Conservation (phyloP, 2,329 filamentous ascomycete genomes). For the Sarocladium oryzae region DNA sequence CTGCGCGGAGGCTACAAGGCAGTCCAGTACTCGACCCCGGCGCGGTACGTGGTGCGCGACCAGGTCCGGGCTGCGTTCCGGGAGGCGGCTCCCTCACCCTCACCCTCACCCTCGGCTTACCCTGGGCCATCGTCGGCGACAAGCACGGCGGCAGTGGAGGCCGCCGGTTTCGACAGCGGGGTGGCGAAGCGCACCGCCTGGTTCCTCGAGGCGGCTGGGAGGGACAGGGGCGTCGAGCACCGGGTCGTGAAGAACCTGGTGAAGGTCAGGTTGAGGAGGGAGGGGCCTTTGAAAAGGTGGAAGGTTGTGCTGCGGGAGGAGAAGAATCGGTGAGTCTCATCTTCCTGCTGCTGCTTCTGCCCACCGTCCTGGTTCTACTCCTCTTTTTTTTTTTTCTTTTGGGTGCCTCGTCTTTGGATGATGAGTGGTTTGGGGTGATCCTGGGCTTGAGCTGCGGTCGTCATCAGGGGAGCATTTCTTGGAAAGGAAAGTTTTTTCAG, state of each 20-base stretch:
- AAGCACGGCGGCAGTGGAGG: not conserved
- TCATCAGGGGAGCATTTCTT: too few relatives aligned
- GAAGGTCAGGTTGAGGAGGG: constrained; percentile 19
- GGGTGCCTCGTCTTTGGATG: not conserved
- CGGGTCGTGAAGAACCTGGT: constrained; percentile 64
- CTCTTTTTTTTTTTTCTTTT: not conserved
- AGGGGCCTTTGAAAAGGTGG: constrained; percentile 14
- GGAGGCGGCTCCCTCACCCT: constrained; percentile 24
- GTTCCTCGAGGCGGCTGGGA: constrained; percentile 62
- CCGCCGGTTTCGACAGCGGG: constrained; percentile 37
- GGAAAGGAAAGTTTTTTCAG: too few relatives aligned
- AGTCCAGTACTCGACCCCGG: constrained; percentile 64
- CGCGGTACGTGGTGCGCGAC: constrained; percentile 55
- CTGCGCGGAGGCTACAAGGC: constrained; percentile 62
- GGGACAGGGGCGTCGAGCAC: constrained; percentile 62
- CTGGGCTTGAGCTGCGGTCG: too few relatives aligned
- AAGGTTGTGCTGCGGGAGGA: constrained; percentile 14
- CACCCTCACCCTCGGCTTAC: not conserved
- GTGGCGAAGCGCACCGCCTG: constrained; percentile 59
- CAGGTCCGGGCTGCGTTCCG: constrained; percentile 55
- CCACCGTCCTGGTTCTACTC: not conserved
- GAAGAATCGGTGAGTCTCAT: constrained; percentile 20
- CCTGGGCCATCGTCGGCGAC: constrained; percentile 8
- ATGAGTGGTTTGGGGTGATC: not conserved
- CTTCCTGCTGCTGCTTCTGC: too few relatives aligned